These are phyloP conservation scores for Xylariaceae sp. DNA, from an alignment of 2,329 filamentous ascomycete genomes.

Conservation along the genomic window DNA sequence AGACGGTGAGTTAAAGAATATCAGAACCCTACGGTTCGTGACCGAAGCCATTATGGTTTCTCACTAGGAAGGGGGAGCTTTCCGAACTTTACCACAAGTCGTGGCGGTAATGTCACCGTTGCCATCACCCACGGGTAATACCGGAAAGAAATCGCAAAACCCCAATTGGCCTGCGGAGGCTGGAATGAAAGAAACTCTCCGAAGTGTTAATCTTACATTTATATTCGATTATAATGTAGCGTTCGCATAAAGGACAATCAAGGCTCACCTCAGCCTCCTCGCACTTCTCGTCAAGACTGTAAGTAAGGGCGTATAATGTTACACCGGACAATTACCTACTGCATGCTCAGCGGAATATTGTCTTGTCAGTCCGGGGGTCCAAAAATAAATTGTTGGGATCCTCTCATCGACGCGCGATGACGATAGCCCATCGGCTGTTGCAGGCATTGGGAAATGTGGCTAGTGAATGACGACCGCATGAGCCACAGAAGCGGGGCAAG, in stretches of 20 bases:
- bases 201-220: not conserved
- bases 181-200: not conserved
- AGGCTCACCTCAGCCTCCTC: not conserved
- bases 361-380: conserved; percentile 3
- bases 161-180: conserved; percentile 12
- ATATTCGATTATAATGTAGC: not conserved
- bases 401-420: conserved; percentile 22
- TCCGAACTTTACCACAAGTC: conserved; percentile 30
- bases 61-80: conserved; percentile 28
- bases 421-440: conserved; percentile 15
- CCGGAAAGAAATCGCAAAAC: conserved; percentile 20
- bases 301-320: not conserved
- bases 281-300: not conserved
- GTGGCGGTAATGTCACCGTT: conserved; percentile 27
- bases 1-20: conserved; percentile 27
- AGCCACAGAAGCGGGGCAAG: not conserved
- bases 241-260: not conserved
- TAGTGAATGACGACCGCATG: not conserved
- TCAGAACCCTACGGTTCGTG: conserved; percentile 29
- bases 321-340: not conserved
- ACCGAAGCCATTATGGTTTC: conserved; percentile 38
- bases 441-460: conserved; percentile 4
- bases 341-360: too few species aligned
- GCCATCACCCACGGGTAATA: conserved; percentile 34
- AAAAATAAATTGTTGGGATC: conserved; percentile 22